Percentiles rank a stretch among this genome's conserved stretches.
Evolutionary conservation across 352 stramenopile genomes (phyloP).

Genomic region (Pythium oligandrum): DNA sequence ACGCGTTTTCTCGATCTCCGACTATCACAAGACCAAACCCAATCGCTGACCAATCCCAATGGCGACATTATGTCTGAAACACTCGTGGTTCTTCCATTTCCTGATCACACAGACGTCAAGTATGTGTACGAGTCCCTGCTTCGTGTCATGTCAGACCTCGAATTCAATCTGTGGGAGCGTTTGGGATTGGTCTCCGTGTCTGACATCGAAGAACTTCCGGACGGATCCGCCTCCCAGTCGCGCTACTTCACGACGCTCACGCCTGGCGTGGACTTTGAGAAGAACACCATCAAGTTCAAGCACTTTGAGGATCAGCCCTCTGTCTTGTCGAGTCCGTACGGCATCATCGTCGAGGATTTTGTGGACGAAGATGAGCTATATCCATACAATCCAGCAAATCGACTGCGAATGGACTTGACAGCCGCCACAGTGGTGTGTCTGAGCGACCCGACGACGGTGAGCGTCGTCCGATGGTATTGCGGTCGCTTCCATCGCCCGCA

Average conservation of each 20-base stretch:
- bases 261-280: slow-evolving; percentile 1
- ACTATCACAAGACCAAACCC: slow-evolving; percentile 26
- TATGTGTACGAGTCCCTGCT: slow-evolving; percentile 33
- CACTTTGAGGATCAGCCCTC: not conserved
- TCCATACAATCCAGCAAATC: slow-evolving; percentile 20
- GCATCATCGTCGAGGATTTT: slow-evolving; percentile 28
- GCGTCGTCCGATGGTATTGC: no score
- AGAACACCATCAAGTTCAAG: slow-evolving; percentile 3
- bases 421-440: no score
- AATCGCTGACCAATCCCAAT: not conserved
- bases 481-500: no score
- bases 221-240: not conserved
- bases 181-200: slow-evolving; percentile 39
- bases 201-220: slow-evolving; percentile 22
- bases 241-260: not conserved
- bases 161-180: slow-evolving; percentile 43
- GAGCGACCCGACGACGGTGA: no score
- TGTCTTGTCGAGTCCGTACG: slow-evolving; percentile 13
- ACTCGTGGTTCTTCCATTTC: slow-evolving; percentile 34
- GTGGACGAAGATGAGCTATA: slow-evolving; percentile 30
- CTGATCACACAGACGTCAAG: slow-evolving; percentile 18
- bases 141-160: slow-evolving; percentile 36
- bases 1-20: slow-evolving; percentile 24
- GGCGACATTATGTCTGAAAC: slow-evolving; percentile 27
- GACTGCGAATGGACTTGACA: slow-evolving; percentile 25